These are phyloP conservation scores for Aspergillus transmontanensis DNA, from an alignment of 2,329 filamentous ascomycete species.

Conservation along the genomic window DNA sequence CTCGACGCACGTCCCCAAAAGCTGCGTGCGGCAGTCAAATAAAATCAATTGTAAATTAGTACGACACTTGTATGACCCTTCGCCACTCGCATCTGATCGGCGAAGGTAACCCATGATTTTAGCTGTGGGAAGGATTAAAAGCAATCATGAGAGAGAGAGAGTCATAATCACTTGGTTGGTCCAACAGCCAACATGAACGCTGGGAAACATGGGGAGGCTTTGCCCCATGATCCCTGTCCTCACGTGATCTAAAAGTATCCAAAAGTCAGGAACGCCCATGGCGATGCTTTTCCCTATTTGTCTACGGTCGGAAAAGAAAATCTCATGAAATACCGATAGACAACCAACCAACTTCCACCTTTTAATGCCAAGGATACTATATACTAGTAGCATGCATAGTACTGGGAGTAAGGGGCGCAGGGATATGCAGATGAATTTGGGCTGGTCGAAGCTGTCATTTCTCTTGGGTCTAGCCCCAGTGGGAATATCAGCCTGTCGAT, in stretches of 20 bases:
- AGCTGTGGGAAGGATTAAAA: background rate
- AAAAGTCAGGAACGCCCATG: constrained; percentile 10
- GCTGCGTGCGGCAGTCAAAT: background rate
- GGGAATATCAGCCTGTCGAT: background rate
- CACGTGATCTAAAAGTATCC: constrained; percentile 20
- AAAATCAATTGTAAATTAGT: background rate
- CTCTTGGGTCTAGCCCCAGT: background rate
- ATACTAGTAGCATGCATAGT: background rate
- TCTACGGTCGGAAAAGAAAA: background rate
- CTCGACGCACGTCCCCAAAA: background rate
- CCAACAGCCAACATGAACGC: background rate
- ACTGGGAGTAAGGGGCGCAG: no score
- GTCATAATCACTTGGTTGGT: background rate
- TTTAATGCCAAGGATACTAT: background rate
- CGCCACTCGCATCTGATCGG: background rate
- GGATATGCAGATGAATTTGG: background rate
- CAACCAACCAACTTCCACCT: background rate
- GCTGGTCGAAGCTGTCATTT: constrained; percentile 2
- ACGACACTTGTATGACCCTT: background rate
- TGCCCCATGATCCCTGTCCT: background rate
- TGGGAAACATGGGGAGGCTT: background rate
- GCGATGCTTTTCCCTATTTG: background rate
- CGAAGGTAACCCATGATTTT: background rate
- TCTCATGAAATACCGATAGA: background rate
- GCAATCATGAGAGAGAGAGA: background rate